Evolutionary conservation across 768 basidiomycete species (phyloP).

Genomic region (Trametes cinnabarina): DNA sequence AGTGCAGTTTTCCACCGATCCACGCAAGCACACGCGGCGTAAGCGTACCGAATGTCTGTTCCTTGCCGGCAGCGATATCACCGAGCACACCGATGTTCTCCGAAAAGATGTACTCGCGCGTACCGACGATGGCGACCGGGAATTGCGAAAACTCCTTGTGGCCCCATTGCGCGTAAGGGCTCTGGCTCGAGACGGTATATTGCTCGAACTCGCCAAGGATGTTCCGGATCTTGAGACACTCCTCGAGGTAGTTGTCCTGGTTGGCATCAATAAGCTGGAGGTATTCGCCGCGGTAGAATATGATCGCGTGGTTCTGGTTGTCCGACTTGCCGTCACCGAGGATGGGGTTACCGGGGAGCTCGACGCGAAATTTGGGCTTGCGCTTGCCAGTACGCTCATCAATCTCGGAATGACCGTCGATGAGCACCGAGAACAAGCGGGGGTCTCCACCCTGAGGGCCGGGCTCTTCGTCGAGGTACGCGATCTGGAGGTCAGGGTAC

Average conservation of each 20-base stretch:
- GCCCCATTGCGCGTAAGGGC: conserved; percentile 94
- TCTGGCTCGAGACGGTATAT: conserved; percentile 84
- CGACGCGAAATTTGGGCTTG: conserved; percentile 95
- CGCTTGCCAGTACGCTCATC: conserved; percentile 85
- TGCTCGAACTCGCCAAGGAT: conserved; percentile 98
- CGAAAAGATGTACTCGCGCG: conserved; percentile 99
- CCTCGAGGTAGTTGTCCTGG: conserved; percentile 99
- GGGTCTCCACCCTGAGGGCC: conserved; percentile 86
- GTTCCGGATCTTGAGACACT: conserved; percentile 98
- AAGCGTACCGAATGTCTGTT: conserved; percentile 99
- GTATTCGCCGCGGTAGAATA: conserved; percentile 99
- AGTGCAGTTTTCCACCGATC: conserved; percentile 98
- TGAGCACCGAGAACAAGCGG: conserved; percentile 85
- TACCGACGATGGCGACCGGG: conserved; percentile 97
- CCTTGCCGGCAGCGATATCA: conserved; percentile 98
- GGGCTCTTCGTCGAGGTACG: conserved; percentile 95
- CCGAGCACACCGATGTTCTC: conserved; percentile 99
- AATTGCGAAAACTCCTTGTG: conserved; percentile 88
- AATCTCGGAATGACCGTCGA: conserved; percentile 96
- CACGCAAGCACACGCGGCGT: conserved; percentile 92
- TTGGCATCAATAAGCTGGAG: conserved; percentile 99
- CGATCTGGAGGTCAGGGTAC: conserved; percentile 97
- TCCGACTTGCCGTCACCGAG: conserved; percentile 99
- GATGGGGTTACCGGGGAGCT: conserved; percentile 97
- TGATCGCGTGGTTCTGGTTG: conserved; percentile 99